Conservation (phyloP, 768 basidiomycete species). For the Crassisporium funariophilum region DNA sequence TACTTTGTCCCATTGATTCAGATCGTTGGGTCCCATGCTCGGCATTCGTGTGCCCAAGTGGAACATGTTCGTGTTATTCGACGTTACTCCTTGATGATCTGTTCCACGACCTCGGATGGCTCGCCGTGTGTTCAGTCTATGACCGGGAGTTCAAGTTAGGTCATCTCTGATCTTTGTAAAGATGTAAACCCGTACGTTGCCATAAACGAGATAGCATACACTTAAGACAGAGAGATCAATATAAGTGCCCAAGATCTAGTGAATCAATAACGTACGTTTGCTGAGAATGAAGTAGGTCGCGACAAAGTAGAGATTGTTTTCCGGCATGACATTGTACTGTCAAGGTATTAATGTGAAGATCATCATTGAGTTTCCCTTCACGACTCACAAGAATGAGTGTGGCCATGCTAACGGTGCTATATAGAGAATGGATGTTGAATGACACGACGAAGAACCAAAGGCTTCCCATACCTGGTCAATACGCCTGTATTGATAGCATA, state of each 20-base stretch:
- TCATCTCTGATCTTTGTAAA: neutral
- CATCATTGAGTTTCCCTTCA: too few species aligned
- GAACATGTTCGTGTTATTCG: conserved; percentile 53
- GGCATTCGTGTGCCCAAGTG: conserved; percentile 48
- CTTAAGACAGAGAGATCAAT: conserved; percentile 28
- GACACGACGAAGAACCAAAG: neutral
- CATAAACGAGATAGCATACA: conserved; percentile 65
- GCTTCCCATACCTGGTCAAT: conserved; percentile 51
- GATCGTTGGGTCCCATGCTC: conserved; percentile 38
- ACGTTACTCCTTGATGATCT: conserved; percentile 42
- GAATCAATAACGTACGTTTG: conserved; percentile 49
- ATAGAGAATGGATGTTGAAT: neutral
- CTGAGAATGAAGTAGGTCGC: conserved; percentile 65
- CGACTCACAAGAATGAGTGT: conserved; percentile 61
- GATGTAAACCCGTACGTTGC: conserved; percentile 49
- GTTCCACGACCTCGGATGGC: conserved; percentile 56
- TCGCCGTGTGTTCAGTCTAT: conserved; percentile 63
- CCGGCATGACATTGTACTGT: conserved; percentile 57
- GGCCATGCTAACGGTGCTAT: conserved; percentile 46
- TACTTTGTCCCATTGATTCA: conserved; percentile 37
- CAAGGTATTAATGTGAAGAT: too few species aligned
- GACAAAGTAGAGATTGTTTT: conserved; percentile 61
- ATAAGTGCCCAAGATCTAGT: neutral
- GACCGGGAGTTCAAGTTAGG: conserved; percentile 5
- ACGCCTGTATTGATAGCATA: conserved; percentile 71